These are phyloP conservation scores for Hyaloscypha finlandica DNA, from an alignment of 495 filamentous ascomycete species.

Conservation along the genomic window DNA sequence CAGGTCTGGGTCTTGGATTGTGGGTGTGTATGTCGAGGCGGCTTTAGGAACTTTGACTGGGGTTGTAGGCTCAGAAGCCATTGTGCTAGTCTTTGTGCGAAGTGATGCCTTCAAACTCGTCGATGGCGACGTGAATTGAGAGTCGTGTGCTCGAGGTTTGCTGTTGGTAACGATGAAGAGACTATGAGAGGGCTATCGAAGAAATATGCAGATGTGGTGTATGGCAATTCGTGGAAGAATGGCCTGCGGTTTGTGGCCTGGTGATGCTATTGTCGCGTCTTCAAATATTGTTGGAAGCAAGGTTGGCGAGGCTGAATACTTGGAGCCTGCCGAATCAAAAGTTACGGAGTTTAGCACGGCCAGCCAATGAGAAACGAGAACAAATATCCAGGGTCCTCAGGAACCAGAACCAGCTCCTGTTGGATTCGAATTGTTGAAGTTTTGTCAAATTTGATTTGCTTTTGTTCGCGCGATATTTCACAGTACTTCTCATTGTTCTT, in stretches of 20 bases:
- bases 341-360: background rate
- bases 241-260: background rate
- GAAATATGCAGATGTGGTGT: background rate
- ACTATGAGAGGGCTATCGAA: background rate
- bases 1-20: constrained; percentile 52
- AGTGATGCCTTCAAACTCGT: background rate
- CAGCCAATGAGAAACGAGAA: background rate
- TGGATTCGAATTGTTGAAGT: too few relatives aligned
- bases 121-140: background rate
- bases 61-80: constrained; percentile 43
- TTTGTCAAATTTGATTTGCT: background rate
- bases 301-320: constrained; percentile 3
- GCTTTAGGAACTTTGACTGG: constrained; percentile 54
- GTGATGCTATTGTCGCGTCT: background rate
- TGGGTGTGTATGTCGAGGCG: constrained; percentile 49
- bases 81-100: constrained; percentile 8
- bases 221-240: background rate
- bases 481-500: background rate
- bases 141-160: constrained; percentile 1
- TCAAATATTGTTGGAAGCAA: background rate
- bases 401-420: background rate
- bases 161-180: background rate
- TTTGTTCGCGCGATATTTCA: background rate
- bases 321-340: constrained; percentile 3
- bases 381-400: background rate